Percentiles rank a stretch among this genome's conserved stretches.
These are phyloP conservation scores for Pseudogymnoascus sp. DNA, from an alignment of 2,329 filamentous ascomycete species.

Conservation along the genomic window DNA sequence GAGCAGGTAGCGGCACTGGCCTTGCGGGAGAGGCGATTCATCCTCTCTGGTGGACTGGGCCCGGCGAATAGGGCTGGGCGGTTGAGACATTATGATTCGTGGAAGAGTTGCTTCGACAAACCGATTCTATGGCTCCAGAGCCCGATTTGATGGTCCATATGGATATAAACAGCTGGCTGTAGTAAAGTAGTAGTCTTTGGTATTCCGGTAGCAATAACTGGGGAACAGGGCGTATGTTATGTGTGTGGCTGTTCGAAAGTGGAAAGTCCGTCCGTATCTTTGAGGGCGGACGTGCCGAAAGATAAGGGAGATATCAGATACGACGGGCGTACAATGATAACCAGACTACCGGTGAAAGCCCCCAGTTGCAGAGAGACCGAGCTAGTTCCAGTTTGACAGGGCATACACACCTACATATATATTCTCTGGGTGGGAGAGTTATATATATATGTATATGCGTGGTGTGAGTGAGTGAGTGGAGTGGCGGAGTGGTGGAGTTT, in stretches of 20 bases:
- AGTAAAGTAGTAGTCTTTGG: neutral
- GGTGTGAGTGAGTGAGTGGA: neutral
- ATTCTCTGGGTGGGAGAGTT: neutral
- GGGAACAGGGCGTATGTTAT: neutral
- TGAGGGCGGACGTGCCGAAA: neutral
- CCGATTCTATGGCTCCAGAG: neutral
- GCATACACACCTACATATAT: neutral
- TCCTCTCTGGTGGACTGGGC: neutral
- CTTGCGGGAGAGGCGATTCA: slow-evolving; percentile 43
- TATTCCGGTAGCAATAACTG: neutral
- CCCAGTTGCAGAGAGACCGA: neutral
- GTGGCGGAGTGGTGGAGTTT: neutral
- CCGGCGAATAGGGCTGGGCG: neutral
- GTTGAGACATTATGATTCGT: neutral
- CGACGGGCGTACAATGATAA: neutral
- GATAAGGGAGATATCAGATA: slow-evolving; percentile 1
- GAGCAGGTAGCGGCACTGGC: slow-evolving; percentile 53
- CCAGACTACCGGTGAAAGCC: neutral
- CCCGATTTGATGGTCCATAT: neutral
- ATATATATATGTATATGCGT: neutral
- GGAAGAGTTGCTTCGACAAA: neutral
- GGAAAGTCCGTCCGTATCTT: neutral
- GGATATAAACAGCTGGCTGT: neutral
- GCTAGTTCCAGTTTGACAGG: neutral
- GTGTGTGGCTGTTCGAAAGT: neutral